Evolutionary conservation across 345 rosid species (phyloP).

Genomic region (Murraya paniculata): DNA sequence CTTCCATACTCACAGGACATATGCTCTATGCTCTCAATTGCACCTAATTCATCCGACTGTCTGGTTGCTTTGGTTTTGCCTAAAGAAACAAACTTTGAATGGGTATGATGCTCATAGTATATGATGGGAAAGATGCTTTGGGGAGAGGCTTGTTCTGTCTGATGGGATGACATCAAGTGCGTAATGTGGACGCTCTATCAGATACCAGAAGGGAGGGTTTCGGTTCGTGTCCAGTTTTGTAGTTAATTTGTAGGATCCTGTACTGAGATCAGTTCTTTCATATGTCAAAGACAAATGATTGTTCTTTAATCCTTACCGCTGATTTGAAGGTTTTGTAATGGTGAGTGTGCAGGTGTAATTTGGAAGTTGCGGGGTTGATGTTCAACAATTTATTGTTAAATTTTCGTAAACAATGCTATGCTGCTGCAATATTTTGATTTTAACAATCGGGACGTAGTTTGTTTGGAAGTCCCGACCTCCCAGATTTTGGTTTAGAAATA

Average conservation of each 20-base stretch:
- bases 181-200: background rate
- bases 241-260: background rate
- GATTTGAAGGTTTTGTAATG: background rate
- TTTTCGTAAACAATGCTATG: background rate
- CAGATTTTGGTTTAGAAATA: no score
- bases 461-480: no score
- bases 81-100: slow-evolving; percentile 75
- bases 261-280: background rate
- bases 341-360: background rate
- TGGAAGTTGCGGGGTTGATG: background rate
- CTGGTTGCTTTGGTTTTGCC: slow-evolving; percentile 86
- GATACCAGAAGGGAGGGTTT: background rate
- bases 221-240: background rate
- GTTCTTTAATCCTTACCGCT: background rate
- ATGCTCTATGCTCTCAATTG: slow-evolving; percentile 72
- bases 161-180: background rate
- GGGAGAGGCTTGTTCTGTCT: slow-evolving; percentile 1
- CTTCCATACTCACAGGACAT: slow-evolving; percentile 74
- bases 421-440: background rate
- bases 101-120: slow-evolving; percentile 36
- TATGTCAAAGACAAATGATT: background rate
- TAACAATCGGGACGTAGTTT: background rate
- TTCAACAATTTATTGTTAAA: background rate
- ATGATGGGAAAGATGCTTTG: background rate
- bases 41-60: slow-evolving; percentile 48